Percentiles rank a stretch among this genome's conserved stretches.
phyloP scores from a whole-genome alignment of 1,139 yeast genomes.

The Yamadazyma diospyri region DNA sequence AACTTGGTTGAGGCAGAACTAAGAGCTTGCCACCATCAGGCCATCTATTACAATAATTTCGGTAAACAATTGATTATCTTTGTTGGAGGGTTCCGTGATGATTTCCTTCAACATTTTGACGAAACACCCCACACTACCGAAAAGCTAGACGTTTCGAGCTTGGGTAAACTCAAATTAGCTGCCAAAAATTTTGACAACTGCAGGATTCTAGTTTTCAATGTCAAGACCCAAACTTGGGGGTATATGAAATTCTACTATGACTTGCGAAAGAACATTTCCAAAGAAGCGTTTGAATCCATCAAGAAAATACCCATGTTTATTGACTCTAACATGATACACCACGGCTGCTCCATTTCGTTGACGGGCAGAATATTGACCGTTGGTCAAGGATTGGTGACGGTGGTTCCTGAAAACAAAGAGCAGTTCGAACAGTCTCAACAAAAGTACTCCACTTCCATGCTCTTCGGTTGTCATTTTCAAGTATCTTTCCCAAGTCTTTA shows the following conservation, averaged over 20 bases:
- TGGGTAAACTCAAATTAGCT: constrained; percentile 28
- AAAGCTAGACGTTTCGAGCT: constrained; percentile 36
- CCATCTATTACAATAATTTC: constrained; percentile 33
- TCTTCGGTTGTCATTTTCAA: constrained; percentile 39
- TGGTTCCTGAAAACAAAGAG: constrained; percentile 29
- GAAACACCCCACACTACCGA: constrained; percentile 26
- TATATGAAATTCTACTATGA: constrained; percentile 36
- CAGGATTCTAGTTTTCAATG: constrained; percentile 35
- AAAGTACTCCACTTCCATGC: constrained; percentile 21
- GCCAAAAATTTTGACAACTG: constrained; percentile 27
- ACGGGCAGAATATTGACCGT: constrained; percentile 36
- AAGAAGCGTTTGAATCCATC: constrained; percentile 22
- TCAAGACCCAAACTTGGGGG: constrained; percentile 44
- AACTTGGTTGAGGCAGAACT: constrained; percentile 39
- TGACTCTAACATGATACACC: constrained; percentile 29
- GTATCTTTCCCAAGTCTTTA: constrained; percentile 37
- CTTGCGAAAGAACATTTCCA: constrained; percentile 22
- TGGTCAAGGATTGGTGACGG: constrained; percentile 35
- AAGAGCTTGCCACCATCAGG: constrained; percentile 42
- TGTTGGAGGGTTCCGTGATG: constrained; percentile 40
- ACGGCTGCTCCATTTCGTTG: constrained; percentile 33
- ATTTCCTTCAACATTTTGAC: constrained; percentile 34
- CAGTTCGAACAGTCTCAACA: constrained; percentile 21
- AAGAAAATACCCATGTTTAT: constrained; percentile 20
- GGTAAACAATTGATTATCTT: constrained; percentile 38